Percentiles rank a stretch among this genome's conserved stretches.
Conservation (phyloP, 768 basidiomycete genomes). For the Calocybe cyanea region DNA sequence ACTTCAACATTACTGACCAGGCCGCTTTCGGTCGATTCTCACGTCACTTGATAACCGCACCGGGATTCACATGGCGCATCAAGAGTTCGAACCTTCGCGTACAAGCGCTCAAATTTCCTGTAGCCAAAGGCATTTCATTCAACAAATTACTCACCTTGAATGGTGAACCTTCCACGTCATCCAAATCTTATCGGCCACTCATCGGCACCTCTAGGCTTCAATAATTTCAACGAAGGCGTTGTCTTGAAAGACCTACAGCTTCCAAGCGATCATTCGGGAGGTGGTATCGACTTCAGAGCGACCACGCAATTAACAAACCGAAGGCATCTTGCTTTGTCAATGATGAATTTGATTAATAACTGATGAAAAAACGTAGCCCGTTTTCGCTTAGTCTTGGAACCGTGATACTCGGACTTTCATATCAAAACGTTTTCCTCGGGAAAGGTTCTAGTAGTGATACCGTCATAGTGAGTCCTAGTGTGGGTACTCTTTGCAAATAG, state of each 20-base stretch:
- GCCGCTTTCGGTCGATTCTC: conserved; percentile 61
- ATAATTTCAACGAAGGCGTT: conserved; percentile 58
- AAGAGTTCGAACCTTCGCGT: conserved; percentile 53
- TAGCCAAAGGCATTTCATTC: conserved; percentile 62
- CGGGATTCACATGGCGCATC: conserved; percentile 67
- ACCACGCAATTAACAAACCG: conserved; percentile 53
- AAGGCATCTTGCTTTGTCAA: conserved; percentile 33
- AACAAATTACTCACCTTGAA: conserved; percentile 55
- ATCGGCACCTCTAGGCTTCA: conserved; percentile 38
- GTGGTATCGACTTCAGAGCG: conserved; percentile 65
- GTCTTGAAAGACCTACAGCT: conserved; percentile 55
- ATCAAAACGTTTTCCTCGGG: conserved; percentile 54
- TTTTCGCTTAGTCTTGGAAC: conserved; percentile 70
- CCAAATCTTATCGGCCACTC: neutral
- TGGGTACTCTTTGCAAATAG: conserved; percentile 3
- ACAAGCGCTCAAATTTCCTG: conserved; percentile 64
- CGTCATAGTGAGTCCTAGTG: conserved; percentile 39
- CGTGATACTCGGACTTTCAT: conserved; percentile 57
- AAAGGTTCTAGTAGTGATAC: conserved; percentile 50
- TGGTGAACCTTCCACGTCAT: conserved; percentile 28
- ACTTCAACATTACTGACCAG: conserved; percentile 54
- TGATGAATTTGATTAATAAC: neutral
- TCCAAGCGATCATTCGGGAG: conserved; percentile 61
- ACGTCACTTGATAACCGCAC: conserved; percentile 57
- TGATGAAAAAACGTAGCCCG: conserved; percentile 36